These are phyloP conservation scores for Aureobasidium namibiae DNA, from an alignment of 2,329 filamentous ascomycete species.

Conservation along the genomic window DNA sequence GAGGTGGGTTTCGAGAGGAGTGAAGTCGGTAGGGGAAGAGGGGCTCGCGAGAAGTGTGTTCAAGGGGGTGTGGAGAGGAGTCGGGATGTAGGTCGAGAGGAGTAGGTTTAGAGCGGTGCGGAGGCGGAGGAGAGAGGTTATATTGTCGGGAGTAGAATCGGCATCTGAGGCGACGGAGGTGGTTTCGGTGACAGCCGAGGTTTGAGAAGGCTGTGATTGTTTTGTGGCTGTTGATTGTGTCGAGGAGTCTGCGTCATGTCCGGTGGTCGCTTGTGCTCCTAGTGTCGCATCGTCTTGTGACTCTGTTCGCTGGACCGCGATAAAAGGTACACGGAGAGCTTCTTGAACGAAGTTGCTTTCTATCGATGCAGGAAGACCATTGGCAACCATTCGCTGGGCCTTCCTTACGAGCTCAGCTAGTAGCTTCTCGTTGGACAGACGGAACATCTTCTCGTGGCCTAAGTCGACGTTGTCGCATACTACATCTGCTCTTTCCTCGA, in stretches of 20 bases:
- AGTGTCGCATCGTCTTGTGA: conserved; percentile 7
- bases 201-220: conserved; percentile 14
- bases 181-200: conserved; percentile 14
- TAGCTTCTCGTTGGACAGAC: conserved; percentile 66
- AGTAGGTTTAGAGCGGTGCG: conserved; percentile 59
- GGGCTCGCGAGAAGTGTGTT: conserved; percentile 34
- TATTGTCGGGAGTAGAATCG: conserved; percentile 27
- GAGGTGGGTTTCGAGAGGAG: conserved; percentile 62
- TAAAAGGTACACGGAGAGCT: conserved; percentile 66
- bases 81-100: conserved; percentile 51
- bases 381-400: conserved; percentile 57
- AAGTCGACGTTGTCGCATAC: conserved; percentile 79
- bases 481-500: conserved; percentile 48
- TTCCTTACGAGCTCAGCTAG: conserved; percentile 59
- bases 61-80: conserved; percentile 37
- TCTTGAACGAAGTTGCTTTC: conserved; percentile 77
- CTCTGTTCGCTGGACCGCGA: conserved; percentile 47
- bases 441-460: conserved; percentile 77
- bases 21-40: conserved; percentile 50
- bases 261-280: too few species aligned
- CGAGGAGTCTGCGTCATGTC: conserved; percentile 18
- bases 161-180: conserved; percentile 23
- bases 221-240: conserved; percentile 7
- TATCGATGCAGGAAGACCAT: conserved; percentile 66
- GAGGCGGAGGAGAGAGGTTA: conserved; percentile 55